Evolutionary conservation across 1,284 basidiomycete species (phyloP).

Genomic region (Trichosporon ovoides): DNA sequence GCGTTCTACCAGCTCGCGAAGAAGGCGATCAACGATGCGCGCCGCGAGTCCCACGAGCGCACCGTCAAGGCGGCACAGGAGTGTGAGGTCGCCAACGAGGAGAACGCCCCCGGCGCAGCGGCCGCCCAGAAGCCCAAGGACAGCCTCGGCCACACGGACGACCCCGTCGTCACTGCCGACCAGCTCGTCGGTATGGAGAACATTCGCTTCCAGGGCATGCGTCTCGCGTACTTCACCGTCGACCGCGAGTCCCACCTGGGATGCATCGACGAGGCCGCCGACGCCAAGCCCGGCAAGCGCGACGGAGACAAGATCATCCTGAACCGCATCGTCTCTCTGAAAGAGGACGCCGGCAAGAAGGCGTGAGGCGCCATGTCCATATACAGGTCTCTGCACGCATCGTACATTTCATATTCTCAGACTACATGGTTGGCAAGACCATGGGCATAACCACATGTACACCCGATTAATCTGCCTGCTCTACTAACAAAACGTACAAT

Average conservation of each 20-base stretch:
- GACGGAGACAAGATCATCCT: constrained; percentile 76
- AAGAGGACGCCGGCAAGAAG: constrained; percentile 87
- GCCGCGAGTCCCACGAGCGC: constrained; percentile 60
- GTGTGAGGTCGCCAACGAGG: constrained; percentile 41
- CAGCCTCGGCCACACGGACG: constrained; percentile 32
- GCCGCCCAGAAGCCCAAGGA: constrained; percentile 50
- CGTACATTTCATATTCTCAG: constrained; percentile 4
- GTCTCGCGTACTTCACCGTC: constrained; percentile 90
- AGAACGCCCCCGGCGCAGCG: constrained; percentile 46
- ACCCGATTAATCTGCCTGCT: constrained; percentile 2
- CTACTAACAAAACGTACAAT: constrained; percentile 6
- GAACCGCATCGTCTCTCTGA: constrained; percentile 90
- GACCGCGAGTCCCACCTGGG: constrained; percentile 75
- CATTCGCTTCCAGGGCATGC: constrained; percentile 92
- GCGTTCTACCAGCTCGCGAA: constrained; percentile 85
- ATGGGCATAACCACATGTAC: neutral
- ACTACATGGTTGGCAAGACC: constrained; percentile 7
- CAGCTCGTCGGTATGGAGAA: constrained; percentile 88
- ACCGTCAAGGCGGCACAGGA: constrained; percentile 55
- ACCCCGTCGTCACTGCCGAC: constrained; percentile 60
- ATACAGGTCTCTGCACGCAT: neutral
- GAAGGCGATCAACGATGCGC: constrained; percentile 61
- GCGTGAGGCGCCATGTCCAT: constrained; percentile 20
- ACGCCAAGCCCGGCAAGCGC: constrained; percentile 49
- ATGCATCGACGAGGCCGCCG: constrained; percentile 58